Evolutionary conservation across 2,329 filamentous ascomycete genomes (phyloP).

Genomic region (Diaporthe vaccinii): DNA sequence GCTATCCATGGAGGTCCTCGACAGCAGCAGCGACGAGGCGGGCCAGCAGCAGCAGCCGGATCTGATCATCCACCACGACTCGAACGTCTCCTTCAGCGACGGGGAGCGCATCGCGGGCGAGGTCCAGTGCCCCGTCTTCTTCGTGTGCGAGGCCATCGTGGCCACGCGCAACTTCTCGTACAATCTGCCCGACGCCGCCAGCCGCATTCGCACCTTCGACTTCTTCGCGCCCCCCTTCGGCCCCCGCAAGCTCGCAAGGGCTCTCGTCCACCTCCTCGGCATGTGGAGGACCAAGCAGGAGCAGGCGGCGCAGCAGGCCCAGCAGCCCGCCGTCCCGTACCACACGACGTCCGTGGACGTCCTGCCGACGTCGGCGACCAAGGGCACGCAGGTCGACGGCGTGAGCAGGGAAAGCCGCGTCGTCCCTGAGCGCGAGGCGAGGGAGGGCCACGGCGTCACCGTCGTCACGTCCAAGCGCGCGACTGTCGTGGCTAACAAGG

Average conservation of each 20-base stretch:
- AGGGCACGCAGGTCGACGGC: neutral
- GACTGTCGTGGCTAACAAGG: neutral
- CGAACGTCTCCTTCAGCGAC: constrained; percentile 30
- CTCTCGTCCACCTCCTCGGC: constrained; percentile 44
- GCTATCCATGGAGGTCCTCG: constrained; percentile 49
- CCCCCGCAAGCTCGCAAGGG: constrained; percentile 53
- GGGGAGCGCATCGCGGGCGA: constrained; percentile 32
- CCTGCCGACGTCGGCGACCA: constrained; percentile 6
- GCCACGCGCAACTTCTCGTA: constrained; percentile 46
- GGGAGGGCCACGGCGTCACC: constrained; percentile 4
- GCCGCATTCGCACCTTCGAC: constrained; percentile 49
- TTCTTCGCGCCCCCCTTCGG: constrained; percentile 57
- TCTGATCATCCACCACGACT: constrained; percentile 46
- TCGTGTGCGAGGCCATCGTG: constrained; percentile 51
- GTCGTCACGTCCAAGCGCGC: constrained; percentile 8
- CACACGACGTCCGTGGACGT: constrained; percentile 14
- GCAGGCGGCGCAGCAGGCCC: constrained; percentile 10
- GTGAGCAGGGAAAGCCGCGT: neutral
- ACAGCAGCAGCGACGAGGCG: neutral
- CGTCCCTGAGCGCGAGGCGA: neutral
- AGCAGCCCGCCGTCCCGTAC: neutral
- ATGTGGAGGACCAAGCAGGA: constrained; percentile 39
- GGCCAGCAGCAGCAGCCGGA: constrained; percentile 41
- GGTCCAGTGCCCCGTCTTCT: constrained; percentile 44
- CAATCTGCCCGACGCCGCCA: constrained; percentile 41